Evolutionary conservation across 352 stramenopile species (phyloP), one percentile per base, ranked within the genome.

Genomic region (Phytophthora cryptogea): DNA sequence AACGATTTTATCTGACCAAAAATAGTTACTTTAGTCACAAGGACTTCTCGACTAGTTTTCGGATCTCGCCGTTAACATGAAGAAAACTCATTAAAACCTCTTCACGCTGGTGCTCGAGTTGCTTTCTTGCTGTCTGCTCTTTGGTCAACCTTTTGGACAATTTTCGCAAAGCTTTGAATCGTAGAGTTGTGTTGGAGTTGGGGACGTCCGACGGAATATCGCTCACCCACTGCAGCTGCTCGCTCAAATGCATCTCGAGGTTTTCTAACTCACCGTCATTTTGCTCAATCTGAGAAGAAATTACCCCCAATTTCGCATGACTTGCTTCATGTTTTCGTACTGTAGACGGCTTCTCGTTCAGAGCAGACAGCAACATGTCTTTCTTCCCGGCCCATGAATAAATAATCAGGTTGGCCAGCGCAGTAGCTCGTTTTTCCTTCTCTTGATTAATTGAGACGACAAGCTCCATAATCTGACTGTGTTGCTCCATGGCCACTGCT

Each of bases 381-480:
- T 59, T 26, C n/a, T 45, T 63, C 14, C 35, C 33, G 11, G 13
- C 31, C 44, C 50, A 66, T 32, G 6, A 41, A 51, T 54, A 50
- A 3, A 46, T 27, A 28, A 68, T 68, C 36, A 68, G 46, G 8
- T 28, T 54, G 43, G 60, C 54, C n/a, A 68, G 32, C 17, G 60
- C 54, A n/a, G 9, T 35, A 30, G 32, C 35, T 45, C 60, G 60
- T 3, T 31, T 65, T 14, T 68, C 27, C 23, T 65, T 64, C 16
- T 63, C 54, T 14, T 57, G 54, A 27, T 68, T 68, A 23, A 68
- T 68, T 5, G 54, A 68, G 20, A 64, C 60, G 13, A 59, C 27
- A 8, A 68, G 54, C 60, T 68, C 60, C 60, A 64, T 68, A 23
- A 68, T 37, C 11, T 68, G 60, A 13, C 28, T 45, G 40, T 68